Conservation (phyloP, 208 protist species). For the Wallacemonas sp. region DNA sequence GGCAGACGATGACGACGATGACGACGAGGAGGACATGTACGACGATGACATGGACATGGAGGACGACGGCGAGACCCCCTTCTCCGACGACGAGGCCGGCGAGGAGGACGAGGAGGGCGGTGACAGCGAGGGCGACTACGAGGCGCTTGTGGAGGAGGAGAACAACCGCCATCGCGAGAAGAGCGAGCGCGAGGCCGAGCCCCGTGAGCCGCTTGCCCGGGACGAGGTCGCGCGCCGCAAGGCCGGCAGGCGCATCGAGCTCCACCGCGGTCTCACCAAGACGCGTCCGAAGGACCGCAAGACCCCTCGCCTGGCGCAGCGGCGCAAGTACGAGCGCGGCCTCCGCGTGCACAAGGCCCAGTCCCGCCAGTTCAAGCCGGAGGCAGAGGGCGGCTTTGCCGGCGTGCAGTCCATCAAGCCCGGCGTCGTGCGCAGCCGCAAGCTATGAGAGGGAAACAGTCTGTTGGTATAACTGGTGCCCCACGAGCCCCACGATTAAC, state of each 20-base stretch:
- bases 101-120: conserved; percentile 25
- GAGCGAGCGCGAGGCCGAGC: conserved; percentile 26
- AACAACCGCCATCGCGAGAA: conserved; percentile 36
- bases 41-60: conserved; percentile 27
- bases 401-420: conserved; percentile 78
- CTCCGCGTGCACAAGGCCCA: conserved; percentile 88
- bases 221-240: conserved; percentile 83
- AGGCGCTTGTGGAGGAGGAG: conserved; percentile 74
- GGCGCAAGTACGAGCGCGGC: conserved; percentile 87
- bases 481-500: neutral
- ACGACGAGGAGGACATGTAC: conserved; percentile 34
- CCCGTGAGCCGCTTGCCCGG: conserved; percentile 37
- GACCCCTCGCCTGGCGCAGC: conserved; percentile 84
- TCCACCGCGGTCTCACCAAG: conserved; percentile 88
- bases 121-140: conserved; percentile 56
- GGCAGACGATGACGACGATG: conserved; percentile 25
- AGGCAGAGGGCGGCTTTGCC: conserved; percentile 83
- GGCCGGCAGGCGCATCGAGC: conserved; percentile 83
- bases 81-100: conserved; percentile 16
- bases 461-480: neutral
- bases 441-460: conserved; percentile 12
- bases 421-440: conserved; percentile 58
- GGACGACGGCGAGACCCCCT: conserved; percentile 20
- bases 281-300: conserved; percentile 89
- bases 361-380: conserved; percentile 66